Conservation (phyloP, 345 rosid species). For the Populus euphratica region DNA sequence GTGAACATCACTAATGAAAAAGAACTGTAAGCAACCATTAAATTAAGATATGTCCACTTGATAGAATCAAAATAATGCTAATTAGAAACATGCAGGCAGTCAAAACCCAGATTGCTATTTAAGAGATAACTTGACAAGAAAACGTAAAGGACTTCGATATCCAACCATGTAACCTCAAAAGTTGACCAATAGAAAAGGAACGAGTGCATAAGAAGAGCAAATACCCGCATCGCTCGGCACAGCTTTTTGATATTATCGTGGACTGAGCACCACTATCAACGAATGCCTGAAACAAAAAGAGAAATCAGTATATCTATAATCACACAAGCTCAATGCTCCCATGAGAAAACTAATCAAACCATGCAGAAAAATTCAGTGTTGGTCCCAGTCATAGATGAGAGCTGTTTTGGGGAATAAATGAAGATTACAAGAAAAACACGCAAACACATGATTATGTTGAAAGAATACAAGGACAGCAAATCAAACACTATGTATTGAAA, state of each 20-base stretch:
- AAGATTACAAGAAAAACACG: not conserved
- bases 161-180: not conserved
- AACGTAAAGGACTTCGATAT: not conserved
- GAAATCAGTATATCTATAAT: not conserved
- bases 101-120: not conserved
- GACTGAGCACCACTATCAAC: slow-evolving; percentile 99
- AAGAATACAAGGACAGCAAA: not conserved
- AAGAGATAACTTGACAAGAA: not conserved
- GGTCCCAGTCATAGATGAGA: not conserved
- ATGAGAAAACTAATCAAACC: not conserved
- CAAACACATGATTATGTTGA: not conserved
- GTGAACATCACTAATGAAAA: not conserved
- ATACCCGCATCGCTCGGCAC: slow-evolving; percentile 96
- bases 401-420: not conserved
- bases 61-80: not conserved
- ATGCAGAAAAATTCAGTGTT: not conserved
- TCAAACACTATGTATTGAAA: not conserved
- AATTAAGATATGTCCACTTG: not conserved
- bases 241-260: slow-evolving; percentile 93
- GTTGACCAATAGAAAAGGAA: not conserved
- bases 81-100: not conserved
- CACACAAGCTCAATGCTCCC: not conserved
- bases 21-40: too few species aligned
- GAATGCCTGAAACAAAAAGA: slow-evolving; percentile 63
- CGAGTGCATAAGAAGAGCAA: slow-evolving; percentile 9